A percentile compares a stretch with the other conserved stretches of the same genome.
Conservation (phyloP, 257 asterid species). For the Coffea eugenioides region DNA sequence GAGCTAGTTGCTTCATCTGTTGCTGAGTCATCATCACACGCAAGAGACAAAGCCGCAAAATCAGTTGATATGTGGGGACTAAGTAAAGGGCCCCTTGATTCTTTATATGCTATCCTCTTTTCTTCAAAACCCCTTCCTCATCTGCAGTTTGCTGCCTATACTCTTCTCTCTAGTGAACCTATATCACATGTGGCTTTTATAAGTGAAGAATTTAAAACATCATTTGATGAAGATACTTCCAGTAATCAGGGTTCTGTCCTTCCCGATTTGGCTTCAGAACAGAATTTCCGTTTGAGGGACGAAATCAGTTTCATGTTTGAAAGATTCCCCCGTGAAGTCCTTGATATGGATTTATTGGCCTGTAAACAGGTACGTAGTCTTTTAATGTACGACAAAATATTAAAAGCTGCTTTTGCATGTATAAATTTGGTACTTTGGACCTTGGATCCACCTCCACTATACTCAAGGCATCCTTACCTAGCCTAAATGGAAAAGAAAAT, state of each 20-base stretch:
- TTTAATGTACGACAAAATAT: constrained; percentile 1
- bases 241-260: constrained; percentile 40
- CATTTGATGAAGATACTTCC: constrained; percentile 39
- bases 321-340: constrained; percentile 53
- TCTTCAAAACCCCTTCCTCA: constrained; percentile 71
- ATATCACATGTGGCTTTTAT: constrained; percentile 53
- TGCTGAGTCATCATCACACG: constrained; percentile 68
- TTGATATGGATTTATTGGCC: constrained; percentile 70
- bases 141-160: constrained; percentile 82
- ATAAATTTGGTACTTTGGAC: too few relatives aligned
- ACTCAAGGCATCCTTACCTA: background rate
- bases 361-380: constrained; percentile 60
- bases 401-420: background rate
- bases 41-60: constrained; percentile 87
- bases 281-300: constrained; percentile 56
- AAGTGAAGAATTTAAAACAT: constrained; percentile 27
- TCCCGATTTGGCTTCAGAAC: constrained; percentile 47
- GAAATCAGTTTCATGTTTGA: constrained; percentile 72
- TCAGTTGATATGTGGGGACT: constrained; percentile 94
- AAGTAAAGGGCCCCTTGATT: constrained; percentile 78
- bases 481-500: background rate
- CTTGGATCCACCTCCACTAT: background rate
- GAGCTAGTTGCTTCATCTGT: constrained; percentile 76
- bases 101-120: constrained; percentile 78
- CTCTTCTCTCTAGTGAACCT: constrained; percentile 77